Base-by-base conservation (phyloP, 768 basidiomycete genomes). In the Lentinus tigrinus region DNA sequence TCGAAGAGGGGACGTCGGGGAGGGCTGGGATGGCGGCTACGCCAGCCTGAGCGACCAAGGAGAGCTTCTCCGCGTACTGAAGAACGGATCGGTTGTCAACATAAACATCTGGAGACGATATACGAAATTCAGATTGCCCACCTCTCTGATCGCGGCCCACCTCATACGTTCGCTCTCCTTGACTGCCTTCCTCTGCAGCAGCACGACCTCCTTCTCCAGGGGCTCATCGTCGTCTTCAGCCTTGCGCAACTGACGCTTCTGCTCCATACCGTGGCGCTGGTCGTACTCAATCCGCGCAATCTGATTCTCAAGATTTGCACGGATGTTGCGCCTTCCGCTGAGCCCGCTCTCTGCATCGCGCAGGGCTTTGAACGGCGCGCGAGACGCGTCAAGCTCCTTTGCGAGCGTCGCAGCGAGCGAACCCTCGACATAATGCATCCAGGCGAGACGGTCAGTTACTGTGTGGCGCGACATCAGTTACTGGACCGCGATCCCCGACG, bases 141-240 rank as follows among this genome's bases (percentile, higher is more conserved):
- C 91, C 83, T 94, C 92, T 67, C 84, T 80, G 50, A 93, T 72
- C 11, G 92, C 92, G 42, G 87, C 83, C 91, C 93, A 94, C 64
- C 91, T 93, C 40, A 77, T 69, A 46, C 77, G 75, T 67, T 93
- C 92, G 69, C 88, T 90, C 65, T 93, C 90, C 50, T 79, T 76
- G 51, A 92, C 65, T 0, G 84, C 89, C 69, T 89, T 91, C 44
- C 92, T 80, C 75, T 90, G 88, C 69, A 93, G 61, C 37, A 91
- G 69, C 54, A 85, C 82, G 2, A 90, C 72, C 58, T 93, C 88
- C 55, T 78, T 84, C 75, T 94, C 92, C n/a, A 78, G 72, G 0
- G 76, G 74, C 54, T 81, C 78, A 61, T 91, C 88, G 11, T 87
- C 85, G 19, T 69, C 69, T 70, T 89, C 85, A 1, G 82, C 81